Evolutionary conservation across 2,329 filamentous ascomycete species (phyloP), one percentile per base, ranked within the genome.

Genomic region (Cladosporium sp.): DNA sequence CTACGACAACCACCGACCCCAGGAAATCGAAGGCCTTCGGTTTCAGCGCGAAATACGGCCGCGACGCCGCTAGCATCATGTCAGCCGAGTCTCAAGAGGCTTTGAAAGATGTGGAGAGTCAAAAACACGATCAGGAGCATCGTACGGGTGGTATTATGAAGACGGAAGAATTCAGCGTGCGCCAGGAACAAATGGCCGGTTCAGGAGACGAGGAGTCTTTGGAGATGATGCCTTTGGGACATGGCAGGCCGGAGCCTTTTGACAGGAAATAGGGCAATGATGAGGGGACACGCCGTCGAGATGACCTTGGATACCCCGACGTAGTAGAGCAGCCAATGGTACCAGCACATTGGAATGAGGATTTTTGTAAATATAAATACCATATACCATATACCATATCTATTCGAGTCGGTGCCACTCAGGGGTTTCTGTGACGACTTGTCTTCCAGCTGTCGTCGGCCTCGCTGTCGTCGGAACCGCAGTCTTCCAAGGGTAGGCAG

Each of bases 101-200:
- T 4, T 28, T 63, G 14, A 63, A 63, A 23, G 60, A 63, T 28
- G 28, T 23, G 28, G 61, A 63, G 23, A 37, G 16, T 3, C 18
- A 11, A 5, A 10, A 18, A 5, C 28, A 26, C 2, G 61, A 56
- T 18, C 50, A 40, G 10, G 12, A 62, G 10, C 33, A n/a, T 7
- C 11, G 6, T 16, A 5, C 7, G 5, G 35, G 35, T 21, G 61
- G 61, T 16, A 63, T 63, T 50, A 56, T 63, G 61, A 55, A 63
- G 50, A 63, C 61, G 23, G 50, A 63, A 23, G 61, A 63, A 37
- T 63, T 55, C 26, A 63, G 61, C 26, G 61, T 63, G 26, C 61
- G 61, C 2, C 35, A 55, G 50, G 61, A 63, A 35, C 23, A n/a
- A 29, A 59, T 23, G 33, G 21, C n/a, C 8, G 37, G 37, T 2